These are phyloP conservation scores for Parastagonospora avenae DNA, from an alignment of 2,329 filamentous ascomycete genomes.

Conservation along the genomic window DNA sequence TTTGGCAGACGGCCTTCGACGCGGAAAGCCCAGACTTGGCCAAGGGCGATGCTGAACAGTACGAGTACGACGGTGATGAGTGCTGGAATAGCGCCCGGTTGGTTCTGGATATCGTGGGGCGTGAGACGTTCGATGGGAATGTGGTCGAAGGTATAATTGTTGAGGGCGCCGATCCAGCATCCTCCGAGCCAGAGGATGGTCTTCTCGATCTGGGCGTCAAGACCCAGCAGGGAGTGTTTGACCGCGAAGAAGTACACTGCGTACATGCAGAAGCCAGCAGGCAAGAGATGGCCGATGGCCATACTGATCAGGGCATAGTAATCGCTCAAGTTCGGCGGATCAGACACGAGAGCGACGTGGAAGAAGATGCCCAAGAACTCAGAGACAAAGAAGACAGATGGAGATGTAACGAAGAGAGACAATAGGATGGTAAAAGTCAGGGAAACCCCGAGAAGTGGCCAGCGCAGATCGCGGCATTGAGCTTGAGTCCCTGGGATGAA, in stretches of 20 bases:
- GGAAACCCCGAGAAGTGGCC: constrained; percentile 82
- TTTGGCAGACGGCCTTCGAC: constrained; percentile 79
- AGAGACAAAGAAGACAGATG: constrained; percentile 82
- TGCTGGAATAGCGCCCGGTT: constrained; percentile 86
- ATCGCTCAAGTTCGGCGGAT: constrained; percentile 73
- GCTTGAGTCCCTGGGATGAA: constrained; percentile 72
- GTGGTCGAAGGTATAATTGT: constrained; percentile 93
- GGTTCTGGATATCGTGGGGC: constrained; percentile 82
- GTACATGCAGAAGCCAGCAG: constrained; percentile 84
- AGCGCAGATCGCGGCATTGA: constrained; percentile 76
- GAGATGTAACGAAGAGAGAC: constrained; percentile 80
- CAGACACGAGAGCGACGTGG: constrained; percentile 87
- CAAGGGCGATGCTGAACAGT: constrained; percentile 69
- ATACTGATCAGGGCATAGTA: constrained; percentile 76
- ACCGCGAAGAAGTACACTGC: constrained; percentile 87
- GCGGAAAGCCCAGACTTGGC: constrained; percentile 85
- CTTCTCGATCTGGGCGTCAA: constrained; percentile 87
- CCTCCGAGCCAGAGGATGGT: constrained; percentile 86
- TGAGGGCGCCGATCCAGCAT: constrained; percentile 88
- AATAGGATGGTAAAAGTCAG: constrained; percentile 77
- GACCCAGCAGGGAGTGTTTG: constrained; percentile 69
- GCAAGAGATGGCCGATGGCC: constrained; percentile 80
- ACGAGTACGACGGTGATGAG: constrained; percentile 76
- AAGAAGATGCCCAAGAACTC: constrained; percentile 83
- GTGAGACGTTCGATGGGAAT: constrained; percentile 95